A percentile compares a stretch with the other conserved stretches of the same genome.
Conservation (phyloP, 257 asterid genomes). For the Nicotiana sylvestris region DNA sequence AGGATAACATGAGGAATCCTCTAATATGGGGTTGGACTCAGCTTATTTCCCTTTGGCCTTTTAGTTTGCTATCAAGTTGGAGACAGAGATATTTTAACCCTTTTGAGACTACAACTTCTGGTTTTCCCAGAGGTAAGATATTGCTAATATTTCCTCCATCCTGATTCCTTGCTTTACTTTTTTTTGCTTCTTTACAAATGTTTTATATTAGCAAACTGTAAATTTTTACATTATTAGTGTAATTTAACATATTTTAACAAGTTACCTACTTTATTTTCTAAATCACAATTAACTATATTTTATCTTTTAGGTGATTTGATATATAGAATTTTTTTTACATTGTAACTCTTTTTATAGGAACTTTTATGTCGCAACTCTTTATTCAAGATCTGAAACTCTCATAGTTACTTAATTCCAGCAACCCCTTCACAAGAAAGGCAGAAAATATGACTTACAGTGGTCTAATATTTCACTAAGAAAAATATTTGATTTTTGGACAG, state of each 20-base stretch:
- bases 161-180: too few species aligned
- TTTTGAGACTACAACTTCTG: constrained; percentile 31
- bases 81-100: constrained; percentile 35
- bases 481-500: not conserved
- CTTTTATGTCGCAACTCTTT: too few species aligned
- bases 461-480: not conserved
- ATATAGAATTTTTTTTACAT: too few species aligned
- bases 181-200: too few species aligned
- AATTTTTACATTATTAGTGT: too few species aligned
- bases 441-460: not conserved
- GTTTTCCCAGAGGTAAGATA: constrained; percentile 38
- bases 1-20: constrained; percentile 8
- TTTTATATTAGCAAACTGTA: too few species aligned
- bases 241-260: too few species aligned
- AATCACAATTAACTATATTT: too few species aligned
- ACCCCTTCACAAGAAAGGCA: not conserved
- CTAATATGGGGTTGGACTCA: constrained; percentile 50
- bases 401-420: not conserved
- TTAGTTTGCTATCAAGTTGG: constrained; percentile 46
- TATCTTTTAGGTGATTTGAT: too few species aligned
- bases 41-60: constrained; percentile 54
- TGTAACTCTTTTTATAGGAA: too few species aligned
- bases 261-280: too few species aligned
- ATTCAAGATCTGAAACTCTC: too few species aligned
- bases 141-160: not conserved